Evolutionary conservation across 129 eudicot species (phyloP).

Genomic region (Tagetes erecta): DNA sequence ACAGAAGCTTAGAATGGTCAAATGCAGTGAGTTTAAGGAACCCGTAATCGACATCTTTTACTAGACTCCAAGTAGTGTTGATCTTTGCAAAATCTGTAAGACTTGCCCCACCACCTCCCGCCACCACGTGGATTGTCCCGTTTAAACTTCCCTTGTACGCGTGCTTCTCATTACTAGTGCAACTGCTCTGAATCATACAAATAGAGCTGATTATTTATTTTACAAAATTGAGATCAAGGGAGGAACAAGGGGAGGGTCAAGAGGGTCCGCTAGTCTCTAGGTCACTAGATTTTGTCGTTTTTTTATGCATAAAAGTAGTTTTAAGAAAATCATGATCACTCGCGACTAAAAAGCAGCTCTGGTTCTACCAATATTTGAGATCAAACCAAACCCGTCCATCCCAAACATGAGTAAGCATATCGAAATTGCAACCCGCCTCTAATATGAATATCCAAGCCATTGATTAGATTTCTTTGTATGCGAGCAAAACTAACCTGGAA

Average conservation of each 20-base stretch:
- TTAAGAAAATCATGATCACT: no score
- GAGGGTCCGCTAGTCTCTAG: no score
- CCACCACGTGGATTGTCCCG: slow-evolving; percentile 74
- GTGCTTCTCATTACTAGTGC: slow-evolving; percentile 55
- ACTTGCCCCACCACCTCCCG: slow-evolving; percentile 75
- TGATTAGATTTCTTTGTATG: neutral
- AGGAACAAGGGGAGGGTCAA: no score
- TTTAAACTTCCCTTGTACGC: slow-evolving; percentile 55
- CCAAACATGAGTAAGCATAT: neutral
- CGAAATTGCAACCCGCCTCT: neutral
- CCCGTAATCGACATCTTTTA: slow-evolving; percentile 59
- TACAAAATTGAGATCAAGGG: no score
- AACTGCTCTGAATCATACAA: slow-evolving; percentile 44
- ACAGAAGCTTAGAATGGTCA: slow-evolving; percentile 59
- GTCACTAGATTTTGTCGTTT: no score
- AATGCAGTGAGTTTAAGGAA: slow-evolving; percentile 70
- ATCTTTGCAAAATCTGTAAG: slow-evolving; percentile 42
- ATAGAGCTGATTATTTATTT: neutral
- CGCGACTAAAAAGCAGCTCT: no score
- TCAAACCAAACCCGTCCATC: neutral
- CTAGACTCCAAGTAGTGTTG: slow-evolving; percentile 59
- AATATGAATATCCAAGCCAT: neutral
- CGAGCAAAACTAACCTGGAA: slow-evolving; percentile 49
- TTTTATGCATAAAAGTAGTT: no score
- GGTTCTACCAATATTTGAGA: neutral